A percentile compares a stretch with the other conserved stretches of the same genome.
These are phyloP conservation scores for Podila clonocystis DNA, from an alignment of 192 early-diverging fungal genomes.

Conservation along the genomic window DNA sequence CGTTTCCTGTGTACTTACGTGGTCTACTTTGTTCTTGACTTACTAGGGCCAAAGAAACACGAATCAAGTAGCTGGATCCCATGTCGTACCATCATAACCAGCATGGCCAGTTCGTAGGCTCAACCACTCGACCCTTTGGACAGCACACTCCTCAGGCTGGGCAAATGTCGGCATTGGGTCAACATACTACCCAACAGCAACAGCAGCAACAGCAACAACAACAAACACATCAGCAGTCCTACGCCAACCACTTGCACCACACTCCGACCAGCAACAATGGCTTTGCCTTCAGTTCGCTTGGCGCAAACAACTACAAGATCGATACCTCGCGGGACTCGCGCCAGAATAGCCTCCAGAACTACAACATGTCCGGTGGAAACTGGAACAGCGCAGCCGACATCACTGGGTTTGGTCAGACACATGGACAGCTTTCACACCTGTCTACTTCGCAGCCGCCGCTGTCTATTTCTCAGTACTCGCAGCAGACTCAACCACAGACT, in stretches of 20 bases:
- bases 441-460: constrained; percentile 33
- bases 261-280: constrained; percentile 17
- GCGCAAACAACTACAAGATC: constrained; percentile 34
- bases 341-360: constrained; percentile 26
- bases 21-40: not conserved
- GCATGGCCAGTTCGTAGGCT: constrained; percentile 38
- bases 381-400: constrained; percentile 35
- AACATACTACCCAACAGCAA: constrained; percentile 17
- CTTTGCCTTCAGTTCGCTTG: constrained; percentile 19
- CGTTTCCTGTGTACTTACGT: not conserved
- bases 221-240: constrained; percentile 12
- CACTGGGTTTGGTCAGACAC: constrained; percentile 32
- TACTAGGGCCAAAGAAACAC: no score
- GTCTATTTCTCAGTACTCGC: constrained; percentile 36
- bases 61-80: not conserved
- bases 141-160: constrained; percentile 32
- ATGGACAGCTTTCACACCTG: constrained; percentile 43
- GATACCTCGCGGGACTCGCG: constrained; percentile 34
- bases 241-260: constrained; percentile 6
- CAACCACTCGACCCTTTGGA: constrained; percentile 29
- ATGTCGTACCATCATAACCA: constrained; percentile 50
- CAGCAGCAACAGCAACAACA: constrained; percentile 30
- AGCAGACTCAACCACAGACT: constrained; percentile 6
- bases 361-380: constrained; percentile 28
- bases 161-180: not conserved